Evolutionary conservation across 2,329 filamentous ascomycete species (phyloP).

Genomic region (Claviceps sp.): DNA sequence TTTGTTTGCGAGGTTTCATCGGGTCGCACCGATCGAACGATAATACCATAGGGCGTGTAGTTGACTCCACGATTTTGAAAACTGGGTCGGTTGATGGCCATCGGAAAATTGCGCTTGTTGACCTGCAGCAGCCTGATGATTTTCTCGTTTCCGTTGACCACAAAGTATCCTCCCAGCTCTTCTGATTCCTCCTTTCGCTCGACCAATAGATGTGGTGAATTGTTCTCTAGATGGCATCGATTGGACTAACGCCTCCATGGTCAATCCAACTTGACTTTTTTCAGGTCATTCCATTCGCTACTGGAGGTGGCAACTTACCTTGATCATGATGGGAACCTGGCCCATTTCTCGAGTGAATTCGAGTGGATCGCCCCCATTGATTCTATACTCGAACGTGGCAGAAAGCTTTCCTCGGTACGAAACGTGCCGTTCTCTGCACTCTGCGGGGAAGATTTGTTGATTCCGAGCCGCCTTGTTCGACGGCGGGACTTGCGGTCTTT

Average conservation of each 20-base stretch:
- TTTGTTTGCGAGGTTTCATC: conserved; percentile 98
- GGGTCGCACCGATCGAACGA: conserved; percentile 83
- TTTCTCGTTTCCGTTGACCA: conserved; percentile 96
- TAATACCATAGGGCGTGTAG: conserved; percentile 83
- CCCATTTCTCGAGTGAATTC: conserved; percentile 79
- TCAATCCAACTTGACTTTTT: neutral
- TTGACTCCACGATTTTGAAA: conserved; percentile 77
- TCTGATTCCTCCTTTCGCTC: conserved; percentile 88
- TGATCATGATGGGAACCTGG: conserved; percentile 84
- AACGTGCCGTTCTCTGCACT: conserved; percentile 86
- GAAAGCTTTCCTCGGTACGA: conserved; percentile 82
- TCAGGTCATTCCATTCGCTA: neutral
- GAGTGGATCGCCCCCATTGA: conserved; percentile 77
- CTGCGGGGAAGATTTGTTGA: conserved; percentile 77
- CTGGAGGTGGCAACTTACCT: conserved; percentile 37
- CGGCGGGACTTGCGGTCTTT: conserved; percentile 66
- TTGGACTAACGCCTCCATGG: conserved; percentile 49
- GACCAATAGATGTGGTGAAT: conserved; percentile 71
- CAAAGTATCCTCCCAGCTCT: conserved; percentile 91
- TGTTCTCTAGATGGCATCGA: conserved; percentile 76
- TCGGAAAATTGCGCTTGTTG: conserved; percentile 82
- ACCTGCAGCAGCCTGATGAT: conserved; percentile 86
- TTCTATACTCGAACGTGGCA: conserved; percentile 67
- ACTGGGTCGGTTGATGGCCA: conserved; percentile 84
- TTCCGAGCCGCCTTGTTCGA: conserved; percentile 75